A percentile compares a stretch with the other conserved stretches of the same genome.
These are phyloP conservation scores for Pharus latifolius DNA, from an alignment of 176 grass and related monocot genomes.

Conservation along the genomic window DNA sequence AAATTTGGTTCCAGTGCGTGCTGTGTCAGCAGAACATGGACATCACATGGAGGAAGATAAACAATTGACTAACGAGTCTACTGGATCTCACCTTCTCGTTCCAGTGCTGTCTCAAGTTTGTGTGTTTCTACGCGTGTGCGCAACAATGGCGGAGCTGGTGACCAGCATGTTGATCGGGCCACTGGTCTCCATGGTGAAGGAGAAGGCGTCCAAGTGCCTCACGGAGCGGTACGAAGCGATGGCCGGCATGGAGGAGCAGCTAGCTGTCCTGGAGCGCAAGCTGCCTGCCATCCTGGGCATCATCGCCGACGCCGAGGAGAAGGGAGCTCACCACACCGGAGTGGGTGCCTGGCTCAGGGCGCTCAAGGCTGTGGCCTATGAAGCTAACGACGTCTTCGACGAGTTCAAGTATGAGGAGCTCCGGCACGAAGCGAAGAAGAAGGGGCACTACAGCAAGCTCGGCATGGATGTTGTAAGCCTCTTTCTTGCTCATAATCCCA, in stretches of 20 bases:
- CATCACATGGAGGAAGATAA: too few species aligned
- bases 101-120: too few species aligned
- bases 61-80: too few species aligned
- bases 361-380: slow-evolving; percentile 8
- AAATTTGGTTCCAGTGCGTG: too few species aligned
- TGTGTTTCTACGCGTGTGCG: too few species aligned
- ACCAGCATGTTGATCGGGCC: not conserved
- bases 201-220: not conserved
- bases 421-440: not conserved
- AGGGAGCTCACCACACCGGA: not conserved
- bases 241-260: not conserved
- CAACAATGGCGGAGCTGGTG: not conserved
- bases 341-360: not conserved
- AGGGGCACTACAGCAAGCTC: not conserved
- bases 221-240: not conserved
- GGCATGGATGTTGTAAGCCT: not conserved
- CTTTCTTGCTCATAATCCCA: not conserved
- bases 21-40: too few species aligned
- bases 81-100: too few species aligned
- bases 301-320: not conserved
- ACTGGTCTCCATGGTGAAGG: not conserved
- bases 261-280: not conserved
- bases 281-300: not conserved
- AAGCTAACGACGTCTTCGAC: slow-evolving; percentile 20
- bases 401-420: slow-evolving; percentile 18